phyloP scores from a whole-genome alignment of 768 basidiomycete species.

The Gymnopilus dilepis region DNA sequence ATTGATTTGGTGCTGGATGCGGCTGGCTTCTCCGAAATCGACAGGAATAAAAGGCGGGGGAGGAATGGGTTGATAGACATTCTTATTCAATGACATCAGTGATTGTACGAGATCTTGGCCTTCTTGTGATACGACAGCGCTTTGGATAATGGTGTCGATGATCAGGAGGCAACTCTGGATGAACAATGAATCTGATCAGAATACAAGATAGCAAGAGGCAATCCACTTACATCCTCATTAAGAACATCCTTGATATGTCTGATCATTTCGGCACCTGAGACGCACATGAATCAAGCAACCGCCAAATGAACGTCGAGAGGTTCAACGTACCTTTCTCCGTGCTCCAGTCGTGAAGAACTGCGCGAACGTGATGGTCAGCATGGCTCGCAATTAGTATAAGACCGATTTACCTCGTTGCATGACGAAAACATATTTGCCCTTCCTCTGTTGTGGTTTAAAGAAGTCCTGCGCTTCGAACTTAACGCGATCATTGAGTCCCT shows the following conservation, averaged over 20 bases:
- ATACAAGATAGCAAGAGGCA: background rate
- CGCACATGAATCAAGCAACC: background rate
- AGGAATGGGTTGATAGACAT: slow-evolving; percentile 37
- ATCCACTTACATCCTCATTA: slow-evolving; percentile 34
- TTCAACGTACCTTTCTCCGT: slow-evolving; percentile 34
- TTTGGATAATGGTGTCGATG: slow-evolving; percentile 42
- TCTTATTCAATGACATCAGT: slow-evolving; percentile 31
- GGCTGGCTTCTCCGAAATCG: slow-evolving; percentile 44
- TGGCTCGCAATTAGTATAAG: background rate
- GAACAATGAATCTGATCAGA: background rate
- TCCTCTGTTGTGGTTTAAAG: slow-evolving; percentile 46
- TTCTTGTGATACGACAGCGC: slow-evolving; percentile 36
- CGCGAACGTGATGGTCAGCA: background rate
- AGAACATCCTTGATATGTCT: slow-evolving; percentile 39
- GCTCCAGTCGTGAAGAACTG: slow-evolving; percentile 45
- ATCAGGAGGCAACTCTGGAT: slow-evolving; percentile 40
- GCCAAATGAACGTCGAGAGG: background rate
- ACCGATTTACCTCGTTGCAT: slow-evolving; percentile 40
- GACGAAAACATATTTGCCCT: slow-evolving; percentile 43
- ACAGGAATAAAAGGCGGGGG: slow-evolving; percentile 42
- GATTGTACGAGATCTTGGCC: slow-evolving; percentile 35
- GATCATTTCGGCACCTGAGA: slow-evolving; percentile 40
- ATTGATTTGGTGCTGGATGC: slow-evolving; percentile 42
- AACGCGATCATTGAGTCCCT: slow-evolving; percentile 36
- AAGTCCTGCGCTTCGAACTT: slow-evolving; percentile 45